These are phyloP conservation scores for Cyclotella atomus DNA, from an alignment of 108 stramenopile species.

Conservation along the genomic window DNA sequence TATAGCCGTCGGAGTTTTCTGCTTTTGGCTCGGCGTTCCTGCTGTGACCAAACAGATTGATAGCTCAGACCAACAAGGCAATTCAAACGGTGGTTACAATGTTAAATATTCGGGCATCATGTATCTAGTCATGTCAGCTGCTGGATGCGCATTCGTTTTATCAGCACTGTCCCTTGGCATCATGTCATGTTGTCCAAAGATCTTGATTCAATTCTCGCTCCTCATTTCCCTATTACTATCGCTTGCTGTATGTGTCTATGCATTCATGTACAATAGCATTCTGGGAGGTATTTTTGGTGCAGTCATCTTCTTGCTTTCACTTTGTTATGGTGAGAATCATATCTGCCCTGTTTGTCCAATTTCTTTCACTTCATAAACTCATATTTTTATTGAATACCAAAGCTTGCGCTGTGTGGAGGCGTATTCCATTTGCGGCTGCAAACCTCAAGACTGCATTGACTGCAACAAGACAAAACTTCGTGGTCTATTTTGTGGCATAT, in stretches of 20 bases:
- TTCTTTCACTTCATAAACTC: no score
- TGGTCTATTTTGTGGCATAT: no score
- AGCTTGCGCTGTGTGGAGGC: conserved; percentile 64
- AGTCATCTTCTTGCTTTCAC: conserved; percentile 54
- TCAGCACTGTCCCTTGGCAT: conserved; percentile 55
- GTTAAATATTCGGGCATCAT: conserved; percentile 33
- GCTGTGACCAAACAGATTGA: conserved; percentile 20
- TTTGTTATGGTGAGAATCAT: no score
- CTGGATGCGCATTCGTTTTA: conserved; percentile 44
- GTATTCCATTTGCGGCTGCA: conserved; percentile 85
- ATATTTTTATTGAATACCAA: no score
- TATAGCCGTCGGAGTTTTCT: conserved; percentile 46
- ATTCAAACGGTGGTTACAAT: conserved; percentile 12
- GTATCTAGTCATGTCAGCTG: conserved; percentile 36
- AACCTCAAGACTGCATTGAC: conserved; percentile 64
- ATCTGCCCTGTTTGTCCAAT: no score
- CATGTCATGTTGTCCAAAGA: conserved; percentile 72
- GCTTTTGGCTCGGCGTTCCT: conserved; percentile 21
- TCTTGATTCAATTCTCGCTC: conserved; percentile 67
- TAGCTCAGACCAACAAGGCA: not conserved
- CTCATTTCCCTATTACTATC: conserved; percentile 51
- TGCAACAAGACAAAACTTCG: conserved; percentile 69
- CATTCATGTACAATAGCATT: conserved; percentile 47
- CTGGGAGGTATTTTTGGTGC: conserved; percentile 57
- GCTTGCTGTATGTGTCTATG: conserved; percentile 38